phyloP scores from a whole-genome alignment of 1,139 yeast genomes.

The Sugiyamaella neomexicana region DNA sequence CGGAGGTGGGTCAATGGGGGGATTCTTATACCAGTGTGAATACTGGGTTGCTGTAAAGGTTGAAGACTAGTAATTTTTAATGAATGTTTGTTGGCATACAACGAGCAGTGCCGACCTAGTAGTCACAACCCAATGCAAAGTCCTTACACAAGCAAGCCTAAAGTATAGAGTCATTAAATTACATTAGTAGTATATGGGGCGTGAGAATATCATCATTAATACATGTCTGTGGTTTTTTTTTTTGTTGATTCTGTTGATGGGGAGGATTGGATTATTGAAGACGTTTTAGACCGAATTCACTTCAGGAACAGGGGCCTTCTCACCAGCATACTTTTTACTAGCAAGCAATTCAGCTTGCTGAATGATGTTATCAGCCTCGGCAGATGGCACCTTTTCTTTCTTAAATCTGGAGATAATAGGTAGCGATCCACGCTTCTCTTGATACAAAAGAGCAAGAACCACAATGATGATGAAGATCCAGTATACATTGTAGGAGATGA shows the following conservation, averaged over 20 bases:
- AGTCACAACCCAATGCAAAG: no score
- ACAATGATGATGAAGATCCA: conserved; percentile 66
- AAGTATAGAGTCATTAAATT: conserved; percentile 7
- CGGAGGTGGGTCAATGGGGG: conserved; percentile 55
- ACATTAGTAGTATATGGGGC: conserved; percentile 14
- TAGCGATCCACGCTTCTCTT: conserved; percentile 52
- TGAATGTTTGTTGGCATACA: no score
- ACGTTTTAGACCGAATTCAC: neutral
- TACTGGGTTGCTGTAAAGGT: conserved; percentile 59
- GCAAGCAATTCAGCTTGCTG: conserved; percentile 36
- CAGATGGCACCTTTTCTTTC: conserved; percentile 32
- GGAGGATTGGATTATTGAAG: neutral
- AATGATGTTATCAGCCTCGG: conserved; percentile 37
- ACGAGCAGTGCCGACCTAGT: no score
- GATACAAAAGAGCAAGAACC: conserved; percentile 52
- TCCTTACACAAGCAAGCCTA: no score
- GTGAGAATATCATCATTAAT: conserved; percentile 16
- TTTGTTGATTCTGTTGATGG: neutral
- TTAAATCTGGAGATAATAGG: conserved; percentile 32
- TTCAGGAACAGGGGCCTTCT: conserved; percentile 3
- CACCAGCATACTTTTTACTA: conserved; percentile 24
- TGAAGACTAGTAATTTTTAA: no score
- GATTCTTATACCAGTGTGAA: conserved; percentile 63
- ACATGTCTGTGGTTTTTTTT: conserved; percentile 9
- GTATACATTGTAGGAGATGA: conserved; percentile 69